Base-by-base conservation (phyloP, 208 protist genomes). In the Strigomonas oncopelti region DNA sequence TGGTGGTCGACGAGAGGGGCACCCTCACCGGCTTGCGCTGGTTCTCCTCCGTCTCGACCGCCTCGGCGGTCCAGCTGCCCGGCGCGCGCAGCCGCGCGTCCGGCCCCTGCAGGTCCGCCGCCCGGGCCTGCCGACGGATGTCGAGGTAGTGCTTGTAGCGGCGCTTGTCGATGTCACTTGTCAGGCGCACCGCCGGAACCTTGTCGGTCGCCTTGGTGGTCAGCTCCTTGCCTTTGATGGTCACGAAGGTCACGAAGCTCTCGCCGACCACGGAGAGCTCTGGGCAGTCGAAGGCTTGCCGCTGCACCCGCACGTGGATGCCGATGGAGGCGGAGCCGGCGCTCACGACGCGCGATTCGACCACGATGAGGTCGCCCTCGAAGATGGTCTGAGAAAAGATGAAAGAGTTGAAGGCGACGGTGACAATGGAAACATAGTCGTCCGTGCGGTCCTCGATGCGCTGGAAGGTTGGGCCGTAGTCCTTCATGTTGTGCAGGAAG, bases 371-470 rank as follows among this genome's bases (percentile, higher is more conserved):
- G 52, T 86, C 80, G 1, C 80, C 80, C 16, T 69, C 48, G 45
- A 65, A 76, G 28, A 83, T 69, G 20, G 80, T 73, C 20, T 67
- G 54, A 0, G 34, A 27, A 36, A 86, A 80, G 52, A 77, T 38
- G 55, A 77, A 81, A 28, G 67, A 76, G 67, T 86, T 81, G 54
- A 86, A 75, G 20, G 77, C 46, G 24, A 86, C 63, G 5, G 77
- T 86, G 13, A 74, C 56, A 24, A 83, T 38, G 24, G 68, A 60
- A 5, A 72, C 51, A 27, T 45, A 45, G 32, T 53, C 54, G 31
- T 62, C 58, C 8, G 58, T 13, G 8, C 58, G 22, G 9, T 42
- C 45, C 31, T 3, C 9, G 25, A 70, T 46, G 29, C 45, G 34
- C 60, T 38, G 31, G 20, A 42, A 57, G 52, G 11, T 0, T 2